Base-by-base conservation (phyloP, 78 protist species). In the Dictyostelium capitatum region DNA sequence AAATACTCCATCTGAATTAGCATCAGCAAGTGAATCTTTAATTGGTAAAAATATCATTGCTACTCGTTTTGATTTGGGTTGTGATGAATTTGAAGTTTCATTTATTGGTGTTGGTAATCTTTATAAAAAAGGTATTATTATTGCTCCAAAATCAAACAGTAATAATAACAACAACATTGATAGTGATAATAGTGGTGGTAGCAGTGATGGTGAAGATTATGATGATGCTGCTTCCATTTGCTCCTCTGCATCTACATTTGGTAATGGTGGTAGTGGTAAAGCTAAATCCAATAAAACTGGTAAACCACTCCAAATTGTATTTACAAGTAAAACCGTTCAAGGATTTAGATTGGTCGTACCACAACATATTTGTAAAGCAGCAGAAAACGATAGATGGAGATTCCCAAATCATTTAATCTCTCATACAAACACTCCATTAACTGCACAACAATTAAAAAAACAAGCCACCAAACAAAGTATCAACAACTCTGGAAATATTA, bases 1-100 rank as follows among this genome's bases (percentile, higher is more conserved):
- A 65, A 65, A 65, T 14, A 65, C 73, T 65, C 73, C 73, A 65
- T 28, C 43, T 65, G 73, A 65, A 65, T 51, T 51, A 14, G 15
- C n/a, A 8, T 12, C 10, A 14, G n/a, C 4, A 4, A 51, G 56
- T 51, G 56, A 51, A 51, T 8, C 56, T 51, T 14, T 51, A 14
- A 12, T 51, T 12, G 10, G 10, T 14, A 51, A 51, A 51, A 12
- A 1, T 51, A 8, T 14, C 1, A 51, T 14, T 51, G 10, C 10
- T 51, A 4, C 1, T 14, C 43, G 43, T 37, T 59, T n/a, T 23
- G 69, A 59, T 23, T 30, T 23, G 25, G 32, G 32, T 23, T 0
- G 3, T n/a, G n/a, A 59, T 30, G 32, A 23, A 23, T 1, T 9
- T 7, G 8, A 23, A 6, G 69, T 65, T 65, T 28, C 23, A 65